A percentile compares a stretch with the other conserved stretches of the same genome.
Conservation (phyloP, 805 yeast species). For the Ogataea pignaliae region DNA sequence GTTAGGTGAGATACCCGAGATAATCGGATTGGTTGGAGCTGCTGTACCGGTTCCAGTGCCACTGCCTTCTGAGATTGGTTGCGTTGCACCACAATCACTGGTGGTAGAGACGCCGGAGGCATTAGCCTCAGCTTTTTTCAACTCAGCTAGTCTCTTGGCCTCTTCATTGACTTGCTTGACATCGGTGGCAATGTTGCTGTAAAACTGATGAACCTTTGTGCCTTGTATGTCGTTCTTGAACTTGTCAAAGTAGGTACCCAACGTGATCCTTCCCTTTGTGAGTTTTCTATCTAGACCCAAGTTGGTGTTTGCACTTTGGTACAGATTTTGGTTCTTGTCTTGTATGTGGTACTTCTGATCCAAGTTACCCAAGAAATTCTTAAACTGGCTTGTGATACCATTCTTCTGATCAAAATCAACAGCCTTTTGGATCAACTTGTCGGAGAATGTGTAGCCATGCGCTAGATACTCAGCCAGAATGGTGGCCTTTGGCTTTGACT, state of each 20-base stretch:
- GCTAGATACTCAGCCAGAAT: slow-evolving; percentile 72
- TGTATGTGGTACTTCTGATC: slow-evolving; percentile 60
- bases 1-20: too few relatives aligned
- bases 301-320: slow-evolving; percentile 35
- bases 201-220: slow-evolving; percentile 55
- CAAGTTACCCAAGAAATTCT: slow-evolving; percentile 46
- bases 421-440: slow-evolving; percentile 55
- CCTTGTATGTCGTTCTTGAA: slow-evolving; percentile 49
- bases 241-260: slow-evolving; percentile 43
- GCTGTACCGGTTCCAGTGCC: too few relatives aligned
- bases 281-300: slow-evolving; percentile 37
- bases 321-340: slow-evolving; percentile 40
- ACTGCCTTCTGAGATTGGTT: too few relatives aligned
- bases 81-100: too few relatives aligned
- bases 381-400: slow-evolving; percentile 57
- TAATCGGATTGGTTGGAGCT: too few relatives aligned
- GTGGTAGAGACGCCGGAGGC: too few relatives aligned
- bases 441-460: slow-evolving; percentile 67
- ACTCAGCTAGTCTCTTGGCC: slow-evolving; percentile 64
- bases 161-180: slow-evolving; percentile 66
- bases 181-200: slow-evolving; percentile 49
- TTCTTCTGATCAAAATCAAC: slow-evolving; percentile 59
- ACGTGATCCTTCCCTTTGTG: slow-evolving; percentile 32
- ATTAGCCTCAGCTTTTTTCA: slow-evolving; percentile 35
- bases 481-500: slow-evolving; percentile 70